Evolutionary conservation across 257 asterid genomes (phyloP).

Genomic region (Capsicum chinense): DNA sequence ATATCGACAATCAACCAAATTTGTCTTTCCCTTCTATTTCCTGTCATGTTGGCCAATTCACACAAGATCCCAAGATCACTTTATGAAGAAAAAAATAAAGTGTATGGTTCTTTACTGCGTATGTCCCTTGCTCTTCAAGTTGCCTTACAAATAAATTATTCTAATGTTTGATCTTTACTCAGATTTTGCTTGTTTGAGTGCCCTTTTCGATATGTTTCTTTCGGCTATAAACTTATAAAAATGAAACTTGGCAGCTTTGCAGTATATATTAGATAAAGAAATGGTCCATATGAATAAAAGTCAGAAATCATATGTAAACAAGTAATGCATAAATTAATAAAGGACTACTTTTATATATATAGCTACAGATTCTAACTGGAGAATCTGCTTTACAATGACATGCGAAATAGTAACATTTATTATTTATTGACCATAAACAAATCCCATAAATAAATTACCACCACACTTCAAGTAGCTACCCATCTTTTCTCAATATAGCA

Average conservation of each 20-base stretch:
- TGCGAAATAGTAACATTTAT: conserved; percentile 31
- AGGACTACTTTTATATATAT: conserved; percentile 26
- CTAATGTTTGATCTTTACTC: conserved; percentile 6
- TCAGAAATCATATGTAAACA: conserved; percentile 28
- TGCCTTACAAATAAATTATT: conserved; percentile 30
- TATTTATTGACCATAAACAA: conserved; percentile 36
- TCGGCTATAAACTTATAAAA: conserved; percentile 22
- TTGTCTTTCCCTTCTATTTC: neutral
- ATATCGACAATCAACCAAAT: neutral
- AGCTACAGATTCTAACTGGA: conserved; percentile 38
- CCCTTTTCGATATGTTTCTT: conserved; percentile 26
- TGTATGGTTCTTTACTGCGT: conserved; percentile 14
- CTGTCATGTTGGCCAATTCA: conserved; percentile 12
- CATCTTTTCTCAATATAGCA: neutral
- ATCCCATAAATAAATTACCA: conserved; percentile 27
- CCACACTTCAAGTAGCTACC: conserved; percentile 17
- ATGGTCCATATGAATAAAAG: neutral
- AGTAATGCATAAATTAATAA: conserved; percentile 33
- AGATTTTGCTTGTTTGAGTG: conserved; percentile 27
- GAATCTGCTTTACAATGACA: conserved; percentile 44
- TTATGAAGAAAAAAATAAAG: neutral
- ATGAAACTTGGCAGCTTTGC: conserved; percentile 25
- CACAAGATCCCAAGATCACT: neutral
- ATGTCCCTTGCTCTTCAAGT: conserved; percentile 30
- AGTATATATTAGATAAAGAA: conserved; percentile 28